phyloP scores from a whole-genome alignment of 2,329 filamentous ascomycete genomes.

The Dactylellina cionopaga region DNA sequence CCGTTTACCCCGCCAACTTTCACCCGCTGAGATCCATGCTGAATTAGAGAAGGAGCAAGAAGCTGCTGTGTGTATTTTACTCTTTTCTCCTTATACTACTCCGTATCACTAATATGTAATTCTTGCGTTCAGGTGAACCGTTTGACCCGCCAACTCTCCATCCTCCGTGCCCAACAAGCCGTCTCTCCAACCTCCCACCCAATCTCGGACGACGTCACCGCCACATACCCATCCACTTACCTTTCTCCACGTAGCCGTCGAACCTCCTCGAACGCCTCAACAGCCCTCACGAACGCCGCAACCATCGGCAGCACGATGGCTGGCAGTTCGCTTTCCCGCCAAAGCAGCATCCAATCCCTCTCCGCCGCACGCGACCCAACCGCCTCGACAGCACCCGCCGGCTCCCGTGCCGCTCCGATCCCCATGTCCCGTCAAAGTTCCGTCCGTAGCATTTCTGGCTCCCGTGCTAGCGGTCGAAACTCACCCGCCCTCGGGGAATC shows the following conservation, averaged over 20 bases:
- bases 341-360: constrained; percentile 61
- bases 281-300: constrained; percentile 68
- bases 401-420: constrained; percentile 39
- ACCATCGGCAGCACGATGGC: constrained; percentile 65
- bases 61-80: constrained; percentile 74
- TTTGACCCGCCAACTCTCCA: constrained; percentile 84
- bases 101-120: neutral
- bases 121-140: constrained; percentile 77
- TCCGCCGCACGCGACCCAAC: constrained; percentile 65
- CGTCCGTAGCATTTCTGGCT: constrained; percentile 47
- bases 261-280: constrained; percentile 72
- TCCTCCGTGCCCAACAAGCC: constrained; percentile 78
- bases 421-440: constrained; percentile 50
- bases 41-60: constrained; percentile 96
- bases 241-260: constrained; percentile 62
- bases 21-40: constrained; percentile 85
- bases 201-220: constrained; percentile 47
- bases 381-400: neutral
- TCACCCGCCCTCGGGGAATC: constrained; percentile 47
- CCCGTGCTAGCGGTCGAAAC: constrained; percentile 44
- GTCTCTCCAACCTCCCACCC: constrained; percentile 72
- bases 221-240: constrained; percentile 44
- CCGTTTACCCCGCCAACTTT: constrained; percentile 86
- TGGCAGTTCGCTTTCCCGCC: constrained; percentile 63
- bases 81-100: neutral